Evolutionary conservation across 257 asterid genomes (phyloP), one percentile per base, ranked within the genome.

Genomic region (Solanum peruvianum): DNA sequence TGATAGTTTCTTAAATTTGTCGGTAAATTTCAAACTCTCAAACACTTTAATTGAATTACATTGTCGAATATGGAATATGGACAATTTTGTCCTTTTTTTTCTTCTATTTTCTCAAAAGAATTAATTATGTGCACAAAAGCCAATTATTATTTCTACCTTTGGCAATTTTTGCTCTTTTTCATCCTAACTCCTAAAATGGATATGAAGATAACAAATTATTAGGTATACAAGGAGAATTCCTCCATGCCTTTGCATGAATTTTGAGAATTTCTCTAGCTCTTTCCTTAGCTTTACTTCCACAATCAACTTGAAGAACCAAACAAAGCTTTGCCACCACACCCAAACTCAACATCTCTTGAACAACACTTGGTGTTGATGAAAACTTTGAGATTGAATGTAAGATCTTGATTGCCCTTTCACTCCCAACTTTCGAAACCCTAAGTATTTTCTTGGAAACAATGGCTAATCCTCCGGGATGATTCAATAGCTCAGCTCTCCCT

Each of bases 391-490:
- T 82, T 71, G 95, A 96, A 39, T 91, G 64, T 29, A 96, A 84
- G 6, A 96, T 92, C 92, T 94, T 92, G 85, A 96, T 95, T 0
- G 90, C 97, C 49, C 91, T 90, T 27, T 95, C 99, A 25, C 91
- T 96, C 3, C 93, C 98, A 3, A 89, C 91, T n/a, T 84, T 85
- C 0, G 98, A 96, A 80, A 96, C 98, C 92, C 98, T 93, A 9
- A 96, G 92, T 3, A 94, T 92, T 91, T 95, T 96, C 90, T 95
- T 96, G 3, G 99, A 93, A 1, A 96, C 95, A 5, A 94, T 78
- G 4, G 98, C 98, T 37, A 96, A 13, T 2, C 99, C 99, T 0
- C 98, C 99, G 0, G 92, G 89, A 87, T 96, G 99, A n/a, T 82
- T 89, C 64, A 95, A 35, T 41, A 96, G 71, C 88, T 92, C 98